These are phyloP conservation scores for Scutellaria baicalensis DNA, from an alignment of 257 asterid species.

Conservation along the genomic window DNA sequence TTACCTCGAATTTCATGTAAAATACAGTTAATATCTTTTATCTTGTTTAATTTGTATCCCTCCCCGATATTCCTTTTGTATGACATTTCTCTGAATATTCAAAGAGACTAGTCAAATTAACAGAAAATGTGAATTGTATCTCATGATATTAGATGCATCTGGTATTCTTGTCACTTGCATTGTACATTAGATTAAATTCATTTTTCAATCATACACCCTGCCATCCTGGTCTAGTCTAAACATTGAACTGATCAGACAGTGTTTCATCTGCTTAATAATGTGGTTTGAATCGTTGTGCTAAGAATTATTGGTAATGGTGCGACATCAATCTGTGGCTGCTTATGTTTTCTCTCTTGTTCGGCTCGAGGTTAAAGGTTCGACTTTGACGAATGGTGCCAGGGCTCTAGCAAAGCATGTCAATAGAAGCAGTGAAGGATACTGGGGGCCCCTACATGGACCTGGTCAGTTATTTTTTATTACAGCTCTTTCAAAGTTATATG, in stretches of 20 bases:
- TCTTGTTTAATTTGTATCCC: conserved; percentile 3
- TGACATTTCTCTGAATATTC: background rate
- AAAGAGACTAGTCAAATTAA: background rate
- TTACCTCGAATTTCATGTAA: background rate
- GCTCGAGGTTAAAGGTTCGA: conserved; percentile 61
- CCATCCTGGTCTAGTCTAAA: background rate
- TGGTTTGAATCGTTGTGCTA: background rate
- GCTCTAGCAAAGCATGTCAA: conserved; percentile 70
- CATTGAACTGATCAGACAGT: background rate
- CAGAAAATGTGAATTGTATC: background rate
- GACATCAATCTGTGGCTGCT: background rate
- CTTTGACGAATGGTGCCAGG: conserved; percentile 77
- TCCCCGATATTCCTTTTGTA: background rate
- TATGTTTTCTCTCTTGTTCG: conserved; percentile 16
- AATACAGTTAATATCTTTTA: background rate
- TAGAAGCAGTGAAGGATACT: conserved; percentile 62
- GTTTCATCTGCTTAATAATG: background rate
- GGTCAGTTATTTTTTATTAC: conserved; percentile 45
- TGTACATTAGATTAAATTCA: background rate
- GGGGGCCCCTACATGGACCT: conserved; percentile 66
- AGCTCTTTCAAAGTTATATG: background rate
- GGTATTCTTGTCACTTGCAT: background rate
- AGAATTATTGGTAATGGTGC: background rate
- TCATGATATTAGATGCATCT: background rate
- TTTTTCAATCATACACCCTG: background rate